phyloP scores from a whole-genome alignment of 805 yeast species.

The Myxozyma lipomycoides region DNA sequence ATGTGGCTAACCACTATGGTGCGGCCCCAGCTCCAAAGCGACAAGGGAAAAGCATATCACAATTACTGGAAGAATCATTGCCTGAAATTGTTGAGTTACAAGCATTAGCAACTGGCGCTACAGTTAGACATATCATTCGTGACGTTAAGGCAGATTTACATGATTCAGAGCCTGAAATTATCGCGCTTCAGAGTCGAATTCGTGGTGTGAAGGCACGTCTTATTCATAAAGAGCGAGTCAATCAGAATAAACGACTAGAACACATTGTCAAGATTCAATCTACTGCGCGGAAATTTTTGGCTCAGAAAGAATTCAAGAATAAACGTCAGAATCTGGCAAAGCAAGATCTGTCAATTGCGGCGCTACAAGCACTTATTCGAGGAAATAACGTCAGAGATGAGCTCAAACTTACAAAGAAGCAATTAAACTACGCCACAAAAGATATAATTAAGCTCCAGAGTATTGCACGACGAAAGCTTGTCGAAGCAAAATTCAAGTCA shows the following conservation, averaged over 20 bases:
- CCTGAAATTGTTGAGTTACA: conserved; percentile 14
- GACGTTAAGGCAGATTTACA: conserved; percentile 5
- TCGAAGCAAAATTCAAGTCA: conserved; percentile 32
- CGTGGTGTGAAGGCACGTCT: conserved; percentile 23
- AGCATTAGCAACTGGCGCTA: conserved; percentile 19
- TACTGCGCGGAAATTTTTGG: conserved; percentile 6
- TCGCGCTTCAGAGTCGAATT: conserved; percentile 30
- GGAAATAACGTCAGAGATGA: conserved; percentile 40
- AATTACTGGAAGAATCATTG: conserved; percentile 1
- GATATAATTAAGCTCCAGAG: conserved; percentile 37
- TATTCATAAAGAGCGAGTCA: neutral
- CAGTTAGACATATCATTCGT: conserved; percentile 14
- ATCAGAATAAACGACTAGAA: neutral
- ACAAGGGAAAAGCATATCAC: conserved; percentile 7
- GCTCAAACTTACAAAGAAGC: conserved; percentile 4
- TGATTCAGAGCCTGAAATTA: neutral
- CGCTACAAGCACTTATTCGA: conserved; percentile 39
- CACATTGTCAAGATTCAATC: conserved; percentile 14
- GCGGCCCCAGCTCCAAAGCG: conserved; percentile 20
- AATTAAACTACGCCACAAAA: conserved; percentile 12
- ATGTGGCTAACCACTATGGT: conserved; percentile 46
- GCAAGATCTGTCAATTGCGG: neutral
- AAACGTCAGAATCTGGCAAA: conserved; percentile 36
- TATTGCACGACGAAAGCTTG: conserved; percentile 37
- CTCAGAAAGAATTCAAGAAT: conserved; percentile 26